Evolutionary conservation across 176 grass and related monocot genomes (phyloP).

Genomic region (Alloteropsis semialata): DNA sequence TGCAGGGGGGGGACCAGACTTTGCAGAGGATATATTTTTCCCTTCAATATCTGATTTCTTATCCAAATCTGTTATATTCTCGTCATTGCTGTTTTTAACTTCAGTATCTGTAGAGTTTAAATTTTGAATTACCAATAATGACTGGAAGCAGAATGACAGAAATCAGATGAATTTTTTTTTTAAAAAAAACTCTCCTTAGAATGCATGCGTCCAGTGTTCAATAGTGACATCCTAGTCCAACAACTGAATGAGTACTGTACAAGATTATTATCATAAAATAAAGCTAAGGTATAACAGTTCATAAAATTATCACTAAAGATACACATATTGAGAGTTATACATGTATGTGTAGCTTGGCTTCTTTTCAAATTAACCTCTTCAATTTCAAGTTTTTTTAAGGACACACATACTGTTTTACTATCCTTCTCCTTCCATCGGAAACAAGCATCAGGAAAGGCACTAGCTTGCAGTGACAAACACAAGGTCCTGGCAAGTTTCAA

Average conservation of each 20-base stretch:
- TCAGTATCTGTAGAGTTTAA: not conserved
- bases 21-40: not conserved
- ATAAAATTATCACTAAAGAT: not conserved
- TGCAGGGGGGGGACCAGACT: not conserved
- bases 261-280: not conserved
- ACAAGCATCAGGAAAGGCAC: not conserved
- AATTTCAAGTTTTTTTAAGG: not conserved
- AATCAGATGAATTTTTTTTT: not conserved
- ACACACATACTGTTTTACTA: not conserved
- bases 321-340: not conserved
- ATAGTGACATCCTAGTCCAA: not conserved
- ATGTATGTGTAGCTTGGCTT: not conserved
- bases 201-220: not conserved
- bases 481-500: constrained; percentile 25
- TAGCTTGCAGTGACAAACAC: not conserved
- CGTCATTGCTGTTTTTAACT: not conserved
- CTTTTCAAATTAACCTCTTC: not conserved
- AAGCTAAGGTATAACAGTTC: not conserved
- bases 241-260: not conserved
- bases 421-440: not conserved
- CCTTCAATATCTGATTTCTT: not conserved
- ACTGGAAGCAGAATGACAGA: not conserved
- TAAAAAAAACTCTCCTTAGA: not conserved
- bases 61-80: not conserved
- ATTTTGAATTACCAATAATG: not conserved